Conservation (phyloP, 768 basidiomycete species). For the Hypholoma fasciculare region DNA sequence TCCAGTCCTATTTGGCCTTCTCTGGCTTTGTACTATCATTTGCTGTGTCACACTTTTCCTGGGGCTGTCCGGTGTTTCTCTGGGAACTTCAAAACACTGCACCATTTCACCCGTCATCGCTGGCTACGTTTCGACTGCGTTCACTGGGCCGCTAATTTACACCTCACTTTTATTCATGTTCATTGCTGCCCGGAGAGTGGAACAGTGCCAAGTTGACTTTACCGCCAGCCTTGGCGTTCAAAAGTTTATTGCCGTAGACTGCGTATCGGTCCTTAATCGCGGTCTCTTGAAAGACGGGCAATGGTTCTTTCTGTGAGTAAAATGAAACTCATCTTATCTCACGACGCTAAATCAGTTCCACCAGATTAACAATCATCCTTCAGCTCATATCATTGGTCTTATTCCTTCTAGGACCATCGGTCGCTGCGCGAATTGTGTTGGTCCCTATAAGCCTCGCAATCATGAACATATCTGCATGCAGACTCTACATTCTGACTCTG, state of each 20-base stretch:
- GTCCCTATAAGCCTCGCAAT: conserved; percentile 5
- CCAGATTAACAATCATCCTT: conserved; percentile 7
- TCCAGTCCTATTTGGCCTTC: conserved; percentile 1
- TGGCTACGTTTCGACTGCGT: conserved; percentile 4
- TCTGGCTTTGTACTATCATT: conserved; percentile 3
- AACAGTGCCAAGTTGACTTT: conserved; percentile 2
- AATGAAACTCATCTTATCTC: background rate
- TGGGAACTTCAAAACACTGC: background rate
- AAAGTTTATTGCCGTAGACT: conserved; percentile 4
- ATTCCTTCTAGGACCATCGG: conserved; percentile 5
- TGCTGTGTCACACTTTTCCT: conserved; percentile 5
- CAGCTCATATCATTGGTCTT: conserved; percentile 16
- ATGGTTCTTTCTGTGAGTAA: conserved; percentile 8
- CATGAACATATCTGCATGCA: conserved; percentile 11
- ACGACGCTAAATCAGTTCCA: background rate
- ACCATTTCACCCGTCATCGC: background rate
- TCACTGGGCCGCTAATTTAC: conserved; percentile 11
- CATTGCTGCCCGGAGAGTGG: conserved; percentile 6
- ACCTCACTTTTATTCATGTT: conserved; percentile 12
- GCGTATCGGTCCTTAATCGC: background rate
- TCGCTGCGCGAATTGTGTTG: background rate
- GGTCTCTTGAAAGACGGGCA: conserved; percentile 13
- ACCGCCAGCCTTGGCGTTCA: background rate
- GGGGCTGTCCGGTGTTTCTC: background rate
- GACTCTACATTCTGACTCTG: conserved; percentile 1